A percentile compares a stretch with the other conserved stretches of the same genome.
phyloP scores from a whole-genome alignment of 2,329 filamentous ascomycete species.

The Sporothrix phasma region DNA sequence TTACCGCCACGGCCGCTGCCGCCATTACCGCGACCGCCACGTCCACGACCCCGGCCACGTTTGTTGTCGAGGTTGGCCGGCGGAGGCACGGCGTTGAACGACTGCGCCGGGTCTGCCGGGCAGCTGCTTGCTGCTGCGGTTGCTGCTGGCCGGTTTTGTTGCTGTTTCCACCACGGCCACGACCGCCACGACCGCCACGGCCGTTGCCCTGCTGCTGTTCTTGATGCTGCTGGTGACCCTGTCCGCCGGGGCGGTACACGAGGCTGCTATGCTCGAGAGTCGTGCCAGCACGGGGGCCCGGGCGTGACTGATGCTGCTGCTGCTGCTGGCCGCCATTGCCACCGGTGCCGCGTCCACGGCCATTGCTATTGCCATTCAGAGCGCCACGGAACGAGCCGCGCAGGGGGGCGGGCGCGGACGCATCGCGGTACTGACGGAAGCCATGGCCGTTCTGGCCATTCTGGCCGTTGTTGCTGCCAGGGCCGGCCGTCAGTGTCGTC shows the following conservation, averaged over 20 bases:
- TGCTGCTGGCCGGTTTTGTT: neutral
- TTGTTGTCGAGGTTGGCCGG: slow-evolving; percentile 44
- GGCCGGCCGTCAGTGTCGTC: slow-evolving; percentile 37
- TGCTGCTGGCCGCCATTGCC: slow-evolving; percentile 22
- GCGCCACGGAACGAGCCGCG: slow-evolving; percentile 49
- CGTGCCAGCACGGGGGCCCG: slow-evolving; percentile 22
- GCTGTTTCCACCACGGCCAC: neutral
- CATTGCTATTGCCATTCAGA: slow-evolving; percentile 36
- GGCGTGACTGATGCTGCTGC: slow-evolving; percentile 17
- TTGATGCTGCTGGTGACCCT: slow-evolving; percentile 19
- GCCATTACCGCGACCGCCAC: slow-evolving; percentile 30
- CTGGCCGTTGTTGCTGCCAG: slow-evolving; percentile 31
- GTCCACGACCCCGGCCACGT: slow-evolving; percentile 32
- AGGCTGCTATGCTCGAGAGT: slow-evolving; percentile 42
- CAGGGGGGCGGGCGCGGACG: slow-evolving; percentile 44
- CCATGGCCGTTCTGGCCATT: slow-evolving; percentile 29
- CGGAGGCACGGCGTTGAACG: slow-evolving; percentile 50
- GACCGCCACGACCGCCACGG: slow-evolving; percentile 6
- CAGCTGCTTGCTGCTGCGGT: neutral
- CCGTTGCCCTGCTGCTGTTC: slow-evolving; percentile 13
- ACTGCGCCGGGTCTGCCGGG: slow-evolving; percentile 21
- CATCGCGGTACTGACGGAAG: slow-evolving; percentile 49
- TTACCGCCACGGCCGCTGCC: slow-evolving; percentile 13
- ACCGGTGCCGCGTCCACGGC: slow-evolving; percentile 31
- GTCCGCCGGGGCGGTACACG: slow-evolving; percentile 36